These are phyloP conservation scores for Pontederia paniculata DNA, from an alignment of 176 grass and related monocot species.

Conservation along the genomic window DNA sequence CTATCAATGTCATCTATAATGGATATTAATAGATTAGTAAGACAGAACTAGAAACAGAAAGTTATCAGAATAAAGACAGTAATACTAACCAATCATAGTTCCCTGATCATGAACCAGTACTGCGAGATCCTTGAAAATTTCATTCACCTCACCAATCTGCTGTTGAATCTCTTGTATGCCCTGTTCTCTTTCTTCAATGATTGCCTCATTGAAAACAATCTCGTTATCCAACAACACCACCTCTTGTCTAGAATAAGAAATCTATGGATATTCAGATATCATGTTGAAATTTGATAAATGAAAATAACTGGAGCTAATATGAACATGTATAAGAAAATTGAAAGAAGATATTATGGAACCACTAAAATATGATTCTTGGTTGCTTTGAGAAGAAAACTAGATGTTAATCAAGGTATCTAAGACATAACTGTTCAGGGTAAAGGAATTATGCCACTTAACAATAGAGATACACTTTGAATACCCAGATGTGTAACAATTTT, in stretches of 20 bases:
- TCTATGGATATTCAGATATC: background rate
- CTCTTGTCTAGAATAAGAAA: constrained; percentile 56
- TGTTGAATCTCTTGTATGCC: constrained; percentile 91
- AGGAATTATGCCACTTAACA: no score
- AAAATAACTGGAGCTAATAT: no score
- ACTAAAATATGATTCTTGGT: no score
- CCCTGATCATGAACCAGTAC: constrained; percentile 86
- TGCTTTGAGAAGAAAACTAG: no score
- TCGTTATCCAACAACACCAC: constrained; percentile 86
- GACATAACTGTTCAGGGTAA: no score
- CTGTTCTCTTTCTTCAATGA: constrained; percentile 94
- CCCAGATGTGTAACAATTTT: no score
- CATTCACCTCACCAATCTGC: constrained; percentile 92
- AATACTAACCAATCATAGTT: constrained; percentile 46
- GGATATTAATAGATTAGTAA: constrained; percentile 8
- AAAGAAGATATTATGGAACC: no score
- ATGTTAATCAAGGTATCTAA: no score
- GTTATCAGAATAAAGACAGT: background rate
- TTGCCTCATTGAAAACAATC: constrained; percentile 83
- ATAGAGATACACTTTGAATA: no score
- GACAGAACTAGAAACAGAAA: constrained; percentile 6
- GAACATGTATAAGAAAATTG: no score
- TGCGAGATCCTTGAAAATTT: constrained; percentile 93
- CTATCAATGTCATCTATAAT: constrained; percentile 71
- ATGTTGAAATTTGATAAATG: no score